Evolutionary conservation across 2,329 filamentous ascomycete species (phyloP), one percentile per base, ranked within the genome.

Genomic region (Diaporthe sp.): DNA sequence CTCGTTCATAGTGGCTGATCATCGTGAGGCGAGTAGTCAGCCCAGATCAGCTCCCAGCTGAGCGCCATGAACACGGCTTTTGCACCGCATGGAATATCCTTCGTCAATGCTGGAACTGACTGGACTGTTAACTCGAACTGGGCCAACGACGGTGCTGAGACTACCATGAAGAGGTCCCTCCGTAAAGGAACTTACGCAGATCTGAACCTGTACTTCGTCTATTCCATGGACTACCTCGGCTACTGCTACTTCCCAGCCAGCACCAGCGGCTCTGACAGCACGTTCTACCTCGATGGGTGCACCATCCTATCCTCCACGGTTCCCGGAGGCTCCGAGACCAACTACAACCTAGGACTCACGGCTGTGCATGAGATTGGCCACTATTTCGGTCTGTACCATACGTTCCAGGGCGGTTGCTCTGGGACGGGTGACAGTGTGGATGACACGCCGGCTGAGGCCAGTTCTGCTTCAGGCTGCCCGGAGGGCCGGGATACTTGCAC

Each of bases 131-230:
- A 90, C 83, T 53, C 81, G 28, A 81, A 81, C 79, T 90, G 87
- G 87, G 86, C 86, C 42, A 78, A 75, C 20, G 87, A 85, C 76
- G 73, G 76, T 44, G 77, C 78, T 67, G 84, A 88, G 80, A 76
- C 84, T 55, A 81, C 79, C 60, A 88, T 88, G 86, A 88, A 88
- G 83, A 80, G 79, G 31, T 78, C 84, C 39, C 84, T 88, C 60
- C 85, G 86, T 79, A 83, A 86, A 81, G 85, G 85, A 74, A 81
- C 78, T 63, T 86, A 86, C 79, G 72, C 80, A 15, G 81, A 85
- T 76, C 84, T 89, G 72, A 89, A 89, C 83, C 57, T 88, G 58
- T 88, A 88, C 84, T 86, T 87, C 81, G 81, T 85, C 71, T 79
- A 80, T 28, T 76, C 80, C 61, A 80, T 87, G 60, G 82, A 80